Evolutionary conservation across 2,329 filamentous ascomycete genomes (phyloP).

Genomic region (Aspergillus eucalypticola): DNA sequence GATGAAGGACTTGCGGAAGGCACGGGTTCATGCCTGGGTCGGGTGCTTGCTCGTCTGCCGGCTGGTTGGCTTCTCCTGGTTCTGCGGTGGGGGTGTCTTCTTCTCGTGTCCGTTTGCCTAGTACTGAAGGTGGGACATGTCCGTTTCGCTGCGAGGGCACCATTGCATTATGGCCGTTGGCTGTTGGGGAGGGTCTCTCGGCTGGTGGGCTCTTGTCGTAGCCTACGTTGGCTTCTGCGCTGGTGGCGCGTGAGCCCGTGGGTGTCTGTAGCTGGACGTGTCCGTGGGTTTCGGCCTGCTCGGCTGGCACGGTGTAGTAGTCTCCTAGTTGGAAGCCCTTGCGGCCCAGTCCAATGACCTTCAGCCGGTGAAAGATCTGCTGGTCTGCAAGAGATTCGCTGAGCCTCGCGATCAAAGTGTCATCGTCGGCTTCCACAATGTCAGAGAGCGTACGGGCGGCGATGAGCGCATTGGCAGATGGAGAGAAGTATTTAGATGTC

Average conservation of each 20-base stretch:
- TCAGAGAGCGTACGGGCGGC: conserved; percentile 33
- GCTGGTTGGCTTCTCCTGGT: not conserved
- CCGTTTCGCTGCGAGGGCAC: not conserved
- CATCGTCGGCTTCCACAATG: conserved; percentile 41
- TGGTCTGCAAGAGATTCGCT: conserved; percentile 34
- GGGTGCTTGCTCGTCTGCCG: not conserved
- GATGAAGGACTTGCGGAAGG: conserved; percentile 12
- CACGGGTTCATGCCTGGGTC: not conserved
- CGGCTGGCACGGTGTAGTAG: conserved; percentile 35
- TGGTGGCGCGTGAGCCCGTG: conserved; percentile 10
- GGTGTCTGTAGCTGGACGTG: conserved; percentile 21
- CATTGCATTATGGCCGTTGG: not conserved
- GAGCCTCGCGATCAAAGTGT: conserved; percentile 33
- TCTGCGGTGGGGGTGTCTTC: conserved; percentile 5
- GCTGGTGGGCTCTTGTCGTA: conserved; percentile 9
- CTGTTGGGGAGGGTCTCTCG: not conserved
- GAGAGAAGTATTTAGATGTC: not conserved
- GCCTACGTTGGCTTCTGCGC: conserved; percentile 8
- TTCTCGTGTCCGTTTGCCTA: conserved; percentile 26
- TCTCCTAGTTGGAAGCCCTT: conserved; percentile 42
- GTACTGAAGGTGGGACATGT: conserved; percentile 10
- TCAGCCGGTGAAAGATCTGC: conserved; percentile 33
- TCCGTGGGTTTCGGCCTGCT: conserved; percentile 2
- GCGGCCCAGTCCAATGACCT: conserved; percentile 41
- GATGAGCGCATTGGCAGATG: conserved; percentile 4